Conservation (phyloP, 495 filamentous ascomycete genomes). For the Chaetomium fimeti region DNA sequence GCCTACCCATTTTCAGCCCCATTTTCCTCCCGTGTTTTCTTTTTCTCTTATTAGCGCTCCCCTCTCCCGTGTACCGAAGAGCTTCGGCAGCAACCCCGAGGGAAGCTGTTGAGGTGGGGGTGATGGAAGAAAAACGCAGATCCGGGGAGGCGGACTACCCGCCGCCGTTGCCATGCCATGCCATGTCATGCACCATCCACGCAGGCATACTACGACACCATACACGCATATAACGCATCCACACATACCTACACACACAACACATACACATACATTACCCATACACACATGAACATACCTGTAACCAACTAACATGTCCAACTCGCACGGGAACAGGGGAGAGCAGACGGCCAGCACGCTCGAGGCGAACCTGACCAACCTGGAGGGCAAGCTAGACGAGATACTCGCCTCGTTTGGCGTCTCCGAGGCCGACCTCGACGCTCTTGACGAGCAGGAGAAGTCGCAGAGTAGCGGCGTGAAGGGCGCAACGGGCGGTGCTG, state of each 20-base stretch:
- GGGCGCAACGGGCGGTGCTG: neutral
- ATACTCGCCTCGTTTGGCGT: constrained; percentile 44
- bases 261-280: too few species aligned
- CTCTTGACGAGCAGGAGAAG: constrained; percentile 9
- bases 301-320: too few species aligned
- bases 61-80: neutral
- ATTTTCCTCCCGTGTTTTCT: neutral
- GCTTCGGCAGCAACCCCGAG: neutral
- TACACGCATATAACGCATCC: neutral
- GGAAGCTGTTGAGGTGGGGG: neutral
- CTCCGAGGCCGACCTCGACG: constrained; percentile 7
- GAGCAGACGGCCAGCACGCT: constrained; percentile 54
- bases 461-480: neutral
- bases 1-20: neutral
- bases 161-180: too few species aligned
- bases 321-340: constrained; percentile 52
- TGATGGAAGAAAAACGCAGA: neutral
- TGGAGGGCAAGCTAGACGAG: constrained; percentile 56
- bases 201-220: neutral
- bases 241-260: neutral
- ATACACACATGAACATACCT: neutral
- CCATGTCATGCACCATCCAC: too few species aligned
- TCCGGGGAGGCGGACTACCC: neutral
- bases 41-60: neutral
- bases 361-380: constrained; percentile 51